A percentile compares a stretch with the other conserved stretches of the same genome.
phyloP scores from a whole-genome alignment of 805 yeast genomes.

The Pichia paraexigua region DNA sequence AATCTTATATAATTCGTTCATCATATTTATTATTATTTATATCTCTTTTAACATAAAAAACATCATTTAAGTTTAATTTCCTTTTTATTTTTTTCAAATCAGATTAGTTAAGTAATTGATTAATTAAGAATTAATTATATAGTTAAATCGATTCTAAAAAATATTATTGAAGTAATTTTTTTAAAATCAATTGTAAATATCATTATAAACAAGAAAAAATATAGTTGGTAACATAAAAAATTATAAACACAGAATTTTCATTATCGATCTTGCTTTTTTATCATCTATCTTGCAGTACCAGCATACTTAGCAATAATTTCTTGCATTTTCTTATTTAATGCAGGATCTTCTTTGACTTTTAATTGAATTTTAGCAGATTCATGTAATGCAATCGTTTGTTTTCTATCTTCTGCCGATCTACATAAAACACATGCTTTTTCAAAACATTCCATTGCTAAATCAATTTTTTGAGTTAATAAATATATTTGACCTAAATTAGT shows the following conservation, averaged over 20 bases:
- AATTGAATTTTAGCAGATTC: constrained; percentile 90
- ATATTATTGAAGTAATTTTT: neutral
- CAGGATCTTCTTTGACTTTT: constrained; percentile 64
- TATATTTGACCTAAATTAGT: constrained; percentile 87
- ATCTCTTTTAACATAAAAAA: neutral
- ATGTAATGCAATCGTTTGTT: constrained; percentile 84
- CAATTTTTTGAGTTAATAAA: constrained; percentile 73
- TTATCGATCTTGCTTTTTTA: neutral
- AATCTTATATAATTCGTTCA: neutral
- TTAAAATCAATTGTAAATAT: neutral
- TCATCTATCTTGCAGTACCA: neutral
- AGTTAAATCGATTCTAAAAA: neutral
- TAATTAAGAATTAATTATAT: neutral
- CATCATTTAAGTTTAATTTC: neutral
- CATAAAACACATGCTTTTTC: constrained; percentile 78
- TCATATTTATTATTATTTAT: constrained; percentile 1
- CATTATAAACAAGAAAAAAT: constrained; percentile 1
- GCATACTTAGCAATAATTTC: constrained; percentile 39
- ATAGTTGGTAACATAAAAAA: neutral
- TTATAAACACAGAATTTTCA: neutral
- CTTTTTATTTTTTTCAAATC: neutral
- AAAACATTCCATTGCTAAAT: constrained; percentile 73
- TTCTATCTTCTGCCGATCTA: constrained; percentile 77
- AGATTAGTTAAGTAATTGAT: neutral
- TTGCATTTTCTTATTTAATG: constrained; percentile 51